Conservation (phyloP, 306 rosid species). For the Ormosia semicastrata region DNA sequence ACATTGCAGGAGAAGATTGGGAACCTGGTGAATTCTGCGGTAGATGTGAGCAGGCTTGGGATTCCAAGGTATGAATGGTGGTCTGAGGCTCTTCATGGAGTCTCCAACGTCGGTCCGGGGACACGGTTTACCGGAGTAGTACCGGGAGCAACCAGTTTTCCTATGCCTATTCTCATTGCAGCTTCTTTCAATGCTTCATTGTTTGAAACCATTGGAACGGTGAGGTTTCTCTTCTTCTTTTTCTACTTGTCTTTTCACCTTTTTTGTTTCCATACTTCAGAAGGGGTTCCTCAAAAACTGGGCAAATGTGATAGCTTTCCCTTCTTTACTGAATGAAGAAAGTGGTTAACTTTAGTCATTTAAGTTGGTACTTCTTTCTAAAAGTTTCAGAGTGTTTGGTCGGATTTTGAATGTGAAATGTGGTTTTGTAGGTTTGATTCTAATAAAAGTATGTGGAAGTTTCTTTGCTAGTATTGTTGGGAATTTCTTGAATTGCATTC, state of each 20-base stretch:
- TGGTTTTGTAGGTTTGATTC: background rate
- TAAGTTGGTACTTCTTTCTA: background rate
- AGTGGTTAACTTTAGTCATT: background rate
- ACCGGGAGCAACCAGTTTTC: constrained; percentile 47
- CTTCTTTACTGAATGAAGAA: background rate
- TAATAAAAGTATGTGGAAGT: background rate
- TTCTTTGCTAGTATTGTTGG: background rate
- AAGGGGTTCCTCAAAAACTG: background rate
- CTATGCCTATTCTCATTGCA: constrained; percentile 46
- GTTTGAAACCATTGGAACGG: constrained; percentile 88
- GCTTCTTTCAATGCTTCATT: constrained; percentile 49
- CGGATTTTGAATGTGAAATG: background rate
- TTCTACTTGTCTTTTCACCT: background rate
- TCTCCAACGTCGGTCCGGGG: constrained; percentile 42
- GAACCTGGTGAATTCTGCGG: constrained; percentile 40
- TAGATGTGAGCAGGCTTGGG: constrained; percentile 63
- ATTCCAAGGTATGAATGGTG: constrained; percentile 57
- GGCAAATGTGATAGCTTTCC: background rate
- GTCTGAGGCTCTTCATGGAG: constrained; percentile 61
- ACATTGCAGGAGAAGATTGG: constrained; percentile 51
- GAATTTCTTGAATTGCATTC: background rate
- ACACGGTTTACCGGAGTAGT: constrained; percentile 31
- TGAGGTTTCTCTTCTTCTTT: background rate
- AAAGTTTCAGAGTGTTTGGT: background rate
- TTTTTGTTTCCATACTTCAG: background rate